phyloP scores from a whole-genome alignment of 2,329 filamentous ascomycete genomes.

The Fusarium scirpi region DNA sequence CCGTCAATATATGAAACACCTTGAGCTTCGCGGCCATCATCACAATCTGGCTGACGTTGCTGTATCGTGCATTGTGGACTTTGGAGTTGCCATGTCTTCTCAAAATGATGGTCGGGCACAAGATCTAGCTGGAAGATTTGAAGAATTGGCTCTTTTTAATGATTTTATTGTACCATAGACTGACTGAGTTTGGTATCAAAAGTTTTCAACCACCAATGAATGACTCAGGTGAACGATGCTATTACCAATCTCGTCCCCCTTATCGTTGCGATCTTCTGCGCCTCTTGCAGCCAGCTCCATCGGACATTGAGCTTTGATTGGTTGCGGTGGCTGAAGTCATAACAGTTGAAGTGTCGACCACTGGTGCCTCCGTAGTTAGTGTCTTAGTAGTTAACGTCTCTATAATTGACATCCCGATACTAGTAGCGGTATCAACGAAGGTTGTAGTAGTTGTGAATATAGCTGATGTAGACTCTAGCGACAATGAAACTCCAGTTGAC shows the following conservation, averaged over 20 bases:
- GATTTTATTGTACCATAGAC: background rate
- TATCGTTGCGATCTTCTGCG: no score
- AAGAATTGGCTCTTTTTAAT: background rate
- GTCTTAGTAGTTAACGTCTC: background rate
- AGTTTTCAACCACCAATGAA: no score
- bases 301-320: background rate
- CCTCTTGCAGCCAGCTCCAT: no score
- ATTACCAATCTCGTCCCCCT: no score
- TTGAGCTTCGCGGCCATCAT: background rate
- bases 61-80: background rate
- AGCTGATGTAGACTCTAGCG: no score
- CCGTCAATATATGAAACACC: background rate
- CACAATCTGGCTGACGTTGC: background rate
- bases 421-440: rapidly evolving
- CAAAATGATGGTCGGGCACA: background rate
- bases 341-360: rapidly evolving
- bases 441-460: rapidly evolving
- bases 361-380: rapidly evolving
- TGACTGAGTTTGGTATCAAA: no score
- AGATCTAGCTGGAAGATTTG: background rate
- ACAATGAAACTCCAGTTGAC: background rate
- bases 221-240: no score
- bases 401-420: rapidly evolving
- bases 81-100: background rate
- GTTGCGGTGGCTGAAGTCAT: background rate